phyloP scores from a whole-genome alignment of 257 asterid genomes.

The Solanum lycopersicoides region DNA sequence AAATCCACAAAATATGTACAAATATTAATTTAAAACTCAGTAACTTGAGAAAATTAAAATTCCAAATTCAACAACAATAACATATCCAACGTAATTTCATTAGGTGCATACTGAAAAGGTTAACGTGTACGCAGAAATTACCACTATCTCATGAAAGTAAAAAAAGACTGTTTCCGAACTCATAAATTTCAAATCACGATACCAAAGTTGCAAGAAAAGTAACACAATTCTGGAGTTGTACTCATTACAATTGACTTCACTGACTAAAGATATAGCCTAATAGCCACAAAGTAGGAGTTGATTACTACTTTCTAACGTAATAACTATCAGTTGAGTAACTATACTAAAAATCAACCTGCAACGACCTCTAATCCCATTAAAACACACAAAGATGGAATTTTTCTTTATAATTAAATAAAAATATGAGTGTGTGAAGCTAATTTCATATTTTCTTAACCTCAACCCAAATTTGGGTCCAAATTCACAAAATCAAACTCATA shows the following conservation, averaged over 20 bases:
- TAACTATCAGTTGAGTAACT: background rate
- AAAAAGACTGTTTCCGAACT: background rate
- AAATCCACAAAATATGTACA: background rate
- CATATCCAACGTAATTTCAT: background rate
- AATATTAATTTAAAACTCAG: background rate
- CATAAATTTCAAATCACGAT: background rate
- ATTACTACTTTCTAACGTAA: background rate
- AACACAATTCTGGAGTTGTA: background rate
- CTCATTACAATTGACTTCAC: background rate
- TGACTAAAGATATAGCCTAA: background rate
- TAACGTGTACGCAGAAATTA: fast-evolving
- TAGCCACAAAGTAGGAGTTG: background rate
- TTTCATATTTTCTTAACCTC: background rate
- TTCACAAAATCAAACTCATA: background rate
- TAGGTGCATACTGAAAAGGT: too few relatives aligned
- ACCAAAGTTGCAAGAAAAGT: background rate
- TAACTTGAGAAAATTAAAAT: background rate
- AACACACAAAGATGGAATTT: background rate
- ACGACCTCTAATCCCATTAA: background rate
- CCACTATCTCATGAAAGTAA: too few relatives aligned
- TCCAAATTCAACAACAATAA: background rate
- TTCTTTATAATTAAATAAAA: background rate
- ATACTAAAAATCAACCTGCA: too few relatives aligned
- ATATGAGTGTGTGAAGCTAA: background rate
- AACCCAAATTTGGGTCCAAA: background rate